These are phyloP conservation scores for Monosporascus sp. DNA, from an alignment of 2,329 filamentous ascomycete species.

Conservation along the genomic window DNA sequence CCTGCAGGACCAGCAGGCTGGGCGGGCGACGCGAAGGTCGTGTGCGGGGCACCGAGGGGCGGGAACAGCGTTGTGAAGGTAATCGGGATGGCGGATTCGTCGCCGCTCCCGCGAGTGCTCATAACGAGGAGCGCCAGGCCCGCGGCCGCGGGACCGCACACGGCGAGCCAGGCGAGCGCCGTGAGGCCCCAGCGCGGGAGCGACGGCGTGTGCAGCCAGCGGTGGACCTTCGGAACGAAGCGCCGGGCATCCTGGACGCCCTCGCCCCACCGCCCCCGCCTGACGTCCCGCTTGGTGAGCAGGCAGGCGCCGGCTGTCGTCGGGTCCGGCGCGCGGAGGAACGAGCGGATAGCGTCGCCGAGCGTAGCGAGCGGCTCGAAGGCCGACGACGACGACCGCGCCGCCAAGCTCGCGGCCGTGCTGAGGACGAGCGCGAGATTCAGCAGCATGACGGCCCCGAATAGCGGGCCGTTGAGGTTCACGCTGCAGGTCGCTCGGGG, in stretches of 20 bases:
- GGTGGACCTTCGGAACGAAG: constrained; percentile 34
- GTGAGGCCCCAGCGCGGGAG: constrained; percentile 36
- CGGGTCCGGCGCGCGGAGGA: constrained; percentile 22
- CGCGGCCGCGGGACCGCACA: constrained; percentile 31
- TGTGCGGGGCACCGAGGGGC: constrained; percentile 4
- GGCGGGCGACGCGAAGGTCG: constrained; percentile 8
- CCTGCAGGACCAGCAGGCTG: constrained; percentile 20
- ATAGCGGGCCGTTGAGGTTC: constrained; percentile 36
- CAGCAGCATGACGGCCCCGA: constrained; percentile 31
- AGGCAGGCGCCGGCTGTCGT: constrained; percentile 35
- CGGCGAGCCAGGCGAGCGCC: constrained; percentile 31
- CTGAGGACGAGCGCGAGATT: constrained; percentile 21
- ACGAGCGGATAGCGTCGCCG: constrained; percentile 27
- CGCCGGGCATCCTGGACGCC: constrained; percentile 35
- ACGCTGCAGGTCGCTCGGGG: constrained; percentile 30
- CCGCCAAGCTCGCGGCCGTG: constrained; percentile 19
- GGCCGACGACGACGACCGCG: constrained; percentile 4
- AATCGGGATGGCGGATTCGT: constrained; percentile 30
- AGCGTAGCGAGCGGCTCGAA: constrained; percentile 26
- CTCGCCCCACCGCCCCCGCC: constrained; percentile 33
- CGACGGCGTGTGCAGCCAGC: constrained; percentile 41
- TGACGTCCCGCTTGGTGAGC: constrained; percentile 40
- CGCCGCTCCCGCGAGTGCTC: constrained; percentile 30
- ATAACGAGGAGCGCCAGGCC: constrained; percentile 30
- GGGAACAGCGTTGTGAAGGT: constrained; percentile 34